These are phyloP conservation scores for Kalaharituber pfeilii DNA, from an alignment of 2,329 filamentous ascomycete genomes.

Conservation along the genomic window DNA sequence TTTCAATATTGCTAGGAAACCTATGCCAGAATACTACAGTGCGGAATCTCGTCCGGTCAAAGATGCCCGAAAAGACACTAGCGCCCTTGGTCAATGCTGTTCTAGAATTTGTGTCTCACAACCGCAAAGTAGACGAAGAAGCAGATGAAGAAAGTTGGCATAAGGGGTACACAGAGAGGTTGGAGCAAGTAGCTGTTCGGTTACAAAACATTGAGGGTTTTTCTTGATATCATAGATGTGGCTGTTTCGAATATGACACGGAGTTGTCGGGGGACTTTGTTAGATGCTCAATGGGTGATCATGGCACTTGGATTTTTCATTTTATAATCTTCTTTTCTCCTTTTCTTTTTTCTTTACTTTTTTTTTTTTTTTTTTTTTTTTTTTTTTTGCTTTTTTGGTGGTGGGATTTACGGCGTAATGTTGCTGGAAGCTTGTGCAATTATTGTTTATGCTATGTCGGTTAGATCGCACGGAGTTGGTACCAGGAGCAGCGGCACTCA, in stretches of 20 bases:
- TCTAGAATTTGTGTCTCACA: conserved; percentile 42
- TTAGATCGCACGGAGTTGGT: too few relatives aligned
- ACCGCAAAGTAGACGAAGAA: conserved; percentile 40
- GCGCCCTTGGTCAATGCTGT: conserved; percentile 37
- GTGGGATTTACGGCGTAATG: too few relatives aligned
- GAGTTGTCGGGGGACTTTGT: not conserved
- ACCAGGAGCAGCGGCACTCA: too few relatives aligned
- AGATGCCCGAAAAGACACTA: conserved; percentile 33
- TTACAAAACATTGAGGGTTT: conserved; percentile 26
- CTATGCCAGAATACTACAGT: conserved; percentile 37
- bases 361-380: conserved; percentile 4
- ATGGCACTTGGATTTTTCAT: too few relatives aligned
- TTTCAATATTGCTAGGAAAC: conserved; percentile 45
- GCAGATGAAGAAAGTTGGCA: conserved; percentile 31
- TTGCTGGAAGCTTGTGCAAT: too few relatives aligned
- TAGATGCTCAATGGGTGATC: not conserved
- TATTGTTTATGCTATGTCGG: too few relatives aligned
- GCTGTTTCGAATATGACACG: too few relatives aligned
- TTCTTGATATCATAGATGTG: conserved; percentile 9
- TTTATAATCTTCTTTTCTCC: not conserved
- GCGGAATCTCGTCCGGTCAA: conserved; percentile 28
- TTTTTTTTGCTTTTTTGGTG: conserved; percentile 2
- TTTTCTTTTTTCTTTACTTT: not conserved
- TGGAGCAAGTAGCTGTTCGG: conserved; percentile 36
- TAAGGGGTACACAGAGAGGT: conserved; percentile 36